Evolutionary conservation across 148 eudicot species (phyloP), one percentile per base, ranked within the genome.

Genomic region (Suaeda aralocaspica): DNA sequence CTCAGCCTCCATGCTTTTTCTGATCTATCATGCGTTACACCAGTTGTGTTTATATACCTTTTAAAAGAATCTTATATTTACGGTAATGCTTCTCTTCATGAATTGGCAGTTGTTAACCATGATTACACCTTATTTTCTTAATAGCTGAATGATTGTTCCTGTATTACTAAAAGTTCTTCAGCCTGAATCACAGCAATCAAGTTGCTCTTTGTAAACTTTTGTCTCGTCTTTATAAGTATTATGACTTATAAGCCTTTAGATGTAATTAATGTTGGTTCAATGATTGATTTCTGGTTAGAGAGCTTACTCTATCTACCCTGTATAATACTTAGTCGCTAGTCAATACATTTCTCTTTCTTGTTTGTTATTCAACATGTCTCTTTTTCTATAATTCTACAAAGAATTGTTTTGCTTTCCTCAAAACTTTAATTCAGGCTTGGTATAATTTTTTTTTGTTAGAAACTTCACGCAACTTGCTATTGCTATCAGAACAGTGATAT

Each of bases 21-120:
- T 76, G 96, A 91, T 83, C 81, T 95, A 68, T 84, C 96, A 50
- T 75, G 48, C 72, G 92, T 95, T 77, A 81, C 99, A 83, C 99
- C 99, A 46, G 78, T 91, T 67, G 87, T 95, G 46, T 95, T 95
- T 70, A 42, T 91, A 65, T 86, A 83, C 77, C 90, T 95, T 70
- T 74, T 95, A 80, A 91, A 85, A 73, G 86, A 85, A 82, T 87
- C 90, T 67, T 95, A 95, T 77, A 66, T 78, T 74, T 73, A 75
- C 49, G 97, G 99, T 94, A 85, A 75, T 64, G 19, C 6, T 26
- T 71, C 53, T 80, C 53, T 76, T 46, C 21, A 12, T 15, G 59
- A 6, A 49, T 60, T 46, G 12, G 57, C 29, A 13, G 19, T n/a
- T 33, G 24, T 25, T 6, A 19, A 55, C 28, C 55, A n/a, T 65